A percentile compares a stretch with the other conserved stretches of the same genome.
Conservation (phyloP, 2,329 filamentous ascomycete species). For the Trichoderma sp. region DNA sequence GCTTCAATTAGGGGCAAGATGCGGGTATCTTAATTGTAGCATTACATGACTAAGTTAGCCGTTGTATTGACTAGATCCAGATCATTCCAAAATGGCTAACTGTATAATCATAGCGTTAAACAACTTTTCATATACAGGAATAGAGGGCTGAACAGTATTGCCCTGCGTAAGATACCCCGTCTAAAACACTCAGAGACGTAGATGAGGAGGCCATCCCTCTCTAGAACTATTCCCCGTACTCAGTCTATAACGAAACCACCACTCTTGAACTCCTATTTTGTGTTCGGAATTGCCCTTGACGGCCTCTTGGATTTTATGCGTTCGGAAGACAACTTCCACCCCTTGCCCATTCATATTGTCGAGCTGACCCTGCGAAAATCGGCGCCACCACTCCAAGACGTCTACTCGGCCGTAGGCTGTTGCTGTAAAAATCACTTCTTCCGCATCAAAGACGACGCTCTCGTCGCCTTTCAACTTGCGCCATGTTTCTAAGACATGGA, state of each 20-base stretch:
- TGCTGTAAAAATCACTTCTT: constrained; percentile 79
- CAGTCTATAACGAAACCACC: constrained; percentile 86
- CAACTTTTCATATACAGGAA: background rate
- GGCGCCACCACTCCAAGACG: constrained; percentile 92
- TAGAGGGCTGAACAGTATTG: background rate
- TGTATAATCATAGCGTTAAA: background rate
- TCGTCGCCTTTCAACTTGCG: constrained; percentile 65
- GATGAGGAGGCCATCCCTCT: constrained; percentile 86
- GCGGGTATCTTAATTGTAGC: background rate
- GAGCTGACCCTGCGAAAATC: constrained; percentile 59
- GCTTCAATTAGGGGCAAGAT: background rate
- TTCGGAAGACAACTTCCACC: constrained; percentile 85
- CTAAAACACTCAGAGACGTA: constrained; percentile 58
- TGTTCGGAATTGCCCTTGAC: constrained; percentile 79
- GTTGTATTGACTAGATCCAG: background rate
- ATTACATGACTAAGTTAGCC: background rate
- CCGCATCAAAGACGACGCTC: constrained; percentile 69
- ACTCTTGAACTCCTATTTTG: constrained; percentile 72
- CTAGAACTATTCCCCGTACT: constrained; percentile 80
- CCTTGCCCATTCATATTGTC: constrained; percentile 56
- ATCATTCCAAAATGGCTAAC: background rate
- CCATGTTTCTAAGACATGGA: constrained; percentile 83
- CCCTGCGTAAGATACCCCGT: background rate
- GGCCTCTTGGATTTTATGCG: constrained; percentile 92
- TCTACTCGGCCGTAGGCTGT: constrained; percentile 83